Evolutionary conservation across 2,329 filamentous ascomycete genomes (phyloP).

Genomic region (Penicillium janthinellum): DNA sequence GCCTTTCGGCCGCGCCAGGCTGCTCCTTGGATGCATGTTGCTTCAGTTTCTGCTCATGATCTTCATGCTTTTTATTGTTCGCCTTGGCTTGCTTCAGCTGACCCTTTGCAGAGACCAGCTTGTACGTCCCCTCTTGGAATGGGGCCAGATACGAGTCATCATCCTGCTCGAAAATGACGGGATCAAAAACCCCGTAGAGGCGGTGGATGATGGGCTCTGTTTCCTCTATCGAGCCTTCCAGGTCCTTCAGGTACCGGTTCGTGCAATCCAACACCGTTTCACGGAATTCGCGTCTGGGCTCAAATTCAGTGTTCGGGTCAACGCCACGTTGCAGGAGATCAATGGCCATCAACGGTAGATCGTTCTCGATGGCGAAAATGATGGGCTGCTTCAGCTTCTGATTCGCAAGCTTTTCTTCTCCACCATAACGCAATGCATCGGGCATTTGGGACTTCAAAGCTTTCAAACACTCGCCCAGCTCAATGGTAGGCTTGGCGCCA

Average conservation of each 20-base stretch:
- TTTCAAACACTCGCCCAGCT: conserved; percentile 54
- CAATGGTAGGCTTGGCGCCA: conserved; percentile 62
- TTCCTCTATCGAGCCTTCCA: conserved; percentile 51
- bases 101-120: conserved; percentile 55
- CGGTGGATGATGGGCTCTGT: background rate
- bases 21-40: conserved; percentile 14
- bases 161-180: conserved; percentile 39
- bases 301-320: conserved; percentile 64
- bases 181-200: conserved; percentile 11
- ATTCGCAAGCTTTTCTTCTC: conserved; percentile 52
- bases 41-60: conserved; percentile 19
- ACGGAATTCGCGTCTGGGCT: conserved; percentile 30
- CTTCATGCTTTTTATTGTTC: conserved; percentile 40
- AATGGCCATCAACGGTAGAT: conserved; percentile 56
- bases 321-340: conserved; percentile 65
- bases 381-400: conserved; percentile 64
- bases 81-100: conserved; percentile 42
- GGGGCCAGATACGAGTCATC: conserved; percentile 54
- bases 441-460: conserved; percentile 15
- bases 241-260: conserved; percentile 51
- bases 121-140: conserved; percentile 60
- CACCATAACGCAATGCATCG: conserved; percentile 36
- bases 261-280: conserved; percentile 63
- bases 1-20: conserved; percentile 51
- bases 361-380: conserved; percentile 58